Base-by-base conservation (phyloP, 2,329 filamentous ascomycete species). In the Aspergillus hortae region DNA sequence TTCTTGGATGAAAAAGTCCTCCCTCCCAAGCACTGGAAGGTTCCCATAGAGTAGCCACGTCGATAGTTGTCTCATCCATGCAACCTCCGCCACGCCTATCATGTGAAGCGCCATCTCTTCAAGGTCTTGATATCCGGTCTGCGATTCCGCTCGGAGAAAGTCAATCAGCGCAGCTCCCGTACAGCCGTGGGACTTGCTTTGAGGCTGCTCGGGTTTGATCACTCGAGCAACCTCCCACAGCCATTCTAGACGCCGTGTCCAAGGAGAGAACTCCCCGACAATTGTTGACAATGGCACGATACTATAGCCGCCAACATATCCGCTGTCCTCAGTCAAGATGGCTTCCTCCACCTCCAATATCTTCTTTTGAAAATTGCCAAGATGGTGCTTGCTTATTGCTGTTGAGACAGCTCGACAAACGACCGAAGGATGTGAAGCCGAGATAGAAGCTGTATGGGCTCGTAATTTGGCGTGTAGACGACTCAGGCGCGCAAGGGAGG, bases 31-130 rank as follows among this genome's bases (percentile, higher is more conserved):
- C 12, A 80, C 81, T 0, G 92, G 92, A 52, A 96, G 73, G 46
- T 88, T 84, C 4, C 94, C 94, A 68, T 96, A 95, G 12, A 97
- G 73, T 7, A 97, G 80, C 92, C 92, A 99, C 23, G 89, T 88
- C 4, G 90, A 89, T 10, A 95, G 80, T 66, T 96, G 91, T 68
- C 90, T 89, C 65, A 97, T 76, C 94, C 94, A 99, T 7, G 92
- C 88, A 27, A 83, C 88, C 73, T 99, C 92, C 0, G 91, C 92
- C 19, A 90, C 77, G 12, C 77, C 81, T n/a, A 90, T 81, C 33
- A 97, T 75, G 53, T 86, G 83, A 56, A 84, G 74, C 0, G 90
- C 87, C 36, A 89, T 86, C 52, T 85, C 82, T 66, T 92, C 90
- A 50, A 99, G 84, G 64, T 96, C 91, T 6, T 83, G 78, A 69